These are phyloP conservation scores for Chlorella sp. DNA, from an alignment of 139 green algal species.

Conservation along the genomic window DNA sequence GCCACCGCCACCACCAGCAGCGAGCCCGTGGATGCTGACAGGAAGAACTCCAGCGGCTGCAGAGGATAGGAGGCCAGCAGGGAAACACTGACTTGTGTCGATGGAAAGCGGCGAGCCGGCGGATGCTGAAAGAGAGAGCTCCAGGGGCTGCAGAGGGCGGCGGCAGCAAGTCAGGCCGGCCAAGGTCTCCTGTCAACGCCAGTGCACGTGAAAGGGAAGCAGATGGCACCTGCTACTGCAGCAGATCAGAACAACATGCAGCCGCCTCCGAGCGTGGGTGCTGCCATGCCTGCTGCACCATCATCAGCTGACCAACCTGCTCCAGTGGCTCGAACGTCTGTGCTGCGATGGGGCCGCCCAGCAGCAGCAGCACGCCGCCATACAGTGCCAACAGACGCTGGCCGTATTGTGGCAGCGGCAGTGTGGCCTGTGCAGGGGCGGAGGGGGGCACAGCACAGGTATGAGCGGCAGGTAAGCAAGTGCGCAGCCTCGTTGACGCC, in stretches of 20 bases:
- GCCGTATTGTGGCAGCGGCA: constrained; percentile 66
- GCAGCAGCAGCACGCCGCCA: constrained; percentile 61
- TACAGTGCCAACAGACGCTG: constrained; percentile 70
- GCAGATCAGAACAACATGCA: too few relatives aligned
- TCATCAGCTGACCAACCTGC: too few relatives aligned
- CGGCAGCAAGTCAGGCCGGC: too few relatives aligned
- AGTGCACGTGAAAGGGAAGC: neutral
- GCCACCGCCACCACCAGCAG: constrained; percentile 80
- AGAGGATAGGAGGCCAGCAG: too few relatives aligned
- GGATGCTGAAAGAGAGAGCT: neutral
- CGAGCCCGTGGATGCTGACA: constrained; percentile 49
- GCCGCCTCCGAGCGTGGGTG: too few relatives aligned
- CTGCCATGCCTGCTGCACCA: too few relatives aligned
- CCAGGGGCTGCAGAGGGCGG: neutral
- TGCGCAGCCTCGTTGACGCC: too few relatives aligned
- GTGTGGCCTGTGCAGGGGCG: constrained; percentile 56
- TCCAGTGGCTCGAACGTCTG: constrained; percentile 84
- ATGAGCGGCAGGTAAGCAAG: too few relatives aligned
- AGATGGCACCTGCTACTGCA: neutral
- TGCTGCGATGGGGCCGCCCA: constrained; percentile 81
- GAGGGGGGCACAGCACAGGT: too few relatives aligned
- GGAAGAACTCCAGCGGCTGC: constrained; percentile 34
- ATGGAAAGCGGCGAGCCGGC: constrained; percentile 66
- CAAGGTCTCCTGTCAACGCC: too few relatives aligned
- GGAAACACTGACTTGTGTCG: too few relatives aligned